Conservation (phyloP, 106 monocot species). For the Platanthera zijinensis region DNA sequence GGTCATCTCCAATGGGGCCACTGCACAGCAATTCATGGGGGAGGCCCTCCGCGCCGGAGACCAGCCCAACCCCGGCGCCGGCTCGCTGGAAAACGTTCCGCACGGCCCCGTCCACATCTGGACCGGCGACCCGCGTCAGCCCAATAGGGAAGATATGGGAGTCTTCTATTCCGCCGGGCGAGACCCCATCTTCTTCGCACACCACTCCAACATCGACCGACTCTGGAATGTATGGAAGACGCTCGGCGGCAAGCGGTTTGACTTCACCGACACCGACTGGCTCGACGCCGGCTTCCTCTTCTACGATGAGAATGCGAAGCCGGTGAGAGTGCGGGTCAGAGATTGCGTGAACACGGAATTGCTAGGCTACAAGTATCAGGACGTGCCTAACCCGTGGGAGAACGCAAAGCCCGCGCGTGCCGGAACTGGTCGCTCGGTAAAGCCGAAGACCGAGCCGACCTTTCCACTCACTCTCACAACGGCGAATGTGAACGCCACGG, state of each 20-base stretch:
- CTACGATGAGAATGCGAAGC: constrained; percentile 35
- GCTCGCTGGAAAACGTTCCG: constrained; percentile 11
- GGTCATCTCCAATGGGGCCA: constrained; percentile 16
- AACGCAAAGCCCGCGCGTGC: background rate
- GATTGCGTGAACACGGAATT: background rate
- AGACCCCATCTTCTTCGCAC: constrained; percentile 23
- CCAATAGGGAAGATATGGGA: constrained; percentile 23
- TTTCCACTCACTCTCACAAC: background rate
- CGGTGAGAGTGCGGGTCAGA: constrained; percentile 20
- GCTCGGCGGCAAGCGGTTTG: constrained; percentile 9
- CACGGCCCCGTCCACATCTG: constrained; percentile 13
- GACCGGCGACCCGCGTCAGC: constrained; percentile 12
- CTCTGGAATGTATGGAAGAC: constrained; percentile 19
- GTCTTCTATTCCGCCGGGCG: constrained; percentile 15
- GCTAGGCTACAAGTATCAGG: constrained; percentile 8
- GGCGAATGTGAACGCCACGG: background rate
- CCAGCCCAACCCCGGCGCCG: constrained; percentile 7
- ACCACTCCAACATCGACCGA: constrained; percentile 24
- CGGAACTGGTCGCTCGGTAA: background rate
- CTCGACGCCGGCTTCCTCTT: constrained; percentile 31
- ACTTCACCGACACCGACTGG: constrained; percentile 28
- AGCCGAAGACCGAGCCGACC: background rate
- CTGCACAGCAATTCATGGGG: constrained; percentile 20
- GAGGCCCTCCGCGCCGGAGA: background rate
- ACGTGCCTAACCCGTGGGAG: constrained; percentile 13